Evolutionary conservation across 140 eudicot species (phyloP), one percentile per base, ranked within the genome.

Genomic region (Oenanthe javanica): DNA sequence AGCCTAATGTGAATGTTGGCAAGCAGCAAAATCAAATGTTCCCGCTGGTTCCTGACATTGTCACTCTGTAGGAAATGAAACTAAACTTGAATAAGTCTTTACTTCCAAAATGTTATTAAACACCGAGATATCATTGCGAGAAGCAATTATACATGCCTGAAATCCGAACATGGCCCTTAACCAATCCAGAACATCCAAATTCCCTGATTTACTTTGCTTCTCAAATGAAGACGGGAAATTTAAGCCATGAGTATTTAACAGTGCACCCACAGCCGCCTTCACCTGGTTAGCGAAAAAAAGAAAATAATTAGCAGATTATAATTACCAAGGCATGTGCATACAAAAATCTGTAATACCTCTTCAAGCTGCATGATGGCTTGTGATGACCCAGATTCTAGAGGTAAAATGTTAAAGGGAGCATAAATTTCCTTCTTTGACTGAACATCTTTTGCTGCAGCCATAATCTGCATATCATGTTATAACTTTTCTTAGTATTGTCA

Each of bases 401-500:
- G 99, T 77, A 95, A 92, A 86, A 95, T 95, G 87, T 95, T 95
- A 87, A 88, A 95, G 49, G 99, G 99, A 76, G 93, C 90, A 83
- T 92, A 95, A 67, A 90, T 90, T 78, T 89, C 96, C 87, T 90
- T 90, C 81, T 95, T 95, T 61, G 96, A 95, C 85, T 92, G 93
- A 79, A 95, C 99, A 84, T 95, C 99, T 88, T 88, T 92, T 76
- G 99, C 99, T 79, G 99, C 94, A 43, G 93, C 99, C 83, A 95
- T 95, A 81, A 95, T 95, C 99, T 95, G 86, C 81, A 51, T 70
- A 42, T 6, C 36, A 50, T n/a, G 63, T 49, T 31, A 49, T 75
- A 27, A 49, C 5, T 47, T 13, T 75, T 11, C 27, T 75, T 49
- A 75, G 79, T 51, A 36, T 1, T 36, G 23, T 50, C 47, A 5